A percentile compares a stretch with the other conserved stretches of the same genome.
phyloP scores from a whole-genome alignment of 2,329 filamentous ascomycete genomes.

The Fusarium musae region DNA sequence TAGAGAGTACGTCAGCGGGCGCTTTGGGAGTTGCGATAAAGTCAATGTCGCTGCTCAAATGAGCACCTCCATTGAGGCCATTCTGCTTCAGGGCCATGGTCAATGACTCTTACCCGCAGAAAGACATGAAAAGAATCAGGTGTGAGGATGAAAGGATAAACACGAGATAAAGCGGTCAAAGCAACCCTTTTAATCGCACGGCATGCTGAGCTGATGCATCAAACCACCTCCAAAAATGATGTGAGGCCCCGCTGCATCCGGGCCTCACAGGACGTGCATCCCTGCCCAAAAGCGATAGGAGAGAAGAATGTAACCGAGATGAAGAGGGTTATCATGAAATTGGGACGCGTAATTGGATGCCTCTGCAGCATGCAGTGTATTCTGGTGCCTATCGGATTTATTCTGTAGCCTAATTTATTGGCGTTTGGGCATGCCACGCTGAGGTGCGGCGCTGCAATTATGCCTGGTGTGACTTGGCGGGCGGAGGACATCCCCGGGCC shows the following conservation, averaged over 20 bases:
- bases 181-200: background rate
- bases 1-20: constrained; percentile 26
- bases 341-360: constrained; percentile 13
- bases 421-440: constrained; percentile 30
- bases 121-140: too few relatives aligned
- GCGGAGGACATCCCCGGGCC: background rate
- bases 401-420: constrained; percentile 18
- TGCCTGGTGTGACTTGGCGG: background rate
- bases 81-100: constrained; percentile 34
- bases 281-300: constrained; percentile 7
- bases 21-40: constrained; percentile 38
- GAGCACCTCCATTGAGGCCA: constrained; percentile 18
- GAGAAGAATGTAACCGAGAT: background rate
- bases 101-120: background rate
- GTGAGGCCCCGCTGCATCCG: constrained; percentile 22
- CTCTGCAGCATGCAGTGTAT: background rate
- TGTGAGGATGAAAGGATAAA: background rate
- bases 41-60: constrained; percentile 37
- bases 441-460: background rate
- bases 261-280: constrained; percentile 12
- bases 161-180: constrained; percentile 33
- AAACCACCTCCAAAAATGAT: constrained; percentile 30
- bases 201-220: constrained; percentile 4
- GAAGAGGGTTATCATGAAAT: background rate
- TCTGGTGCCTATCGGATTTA: constrained; percentile 2